Base-by-base conservation (phyloP, 768 basidiomycete species). In the Boletellus ananiceps region DNA sequence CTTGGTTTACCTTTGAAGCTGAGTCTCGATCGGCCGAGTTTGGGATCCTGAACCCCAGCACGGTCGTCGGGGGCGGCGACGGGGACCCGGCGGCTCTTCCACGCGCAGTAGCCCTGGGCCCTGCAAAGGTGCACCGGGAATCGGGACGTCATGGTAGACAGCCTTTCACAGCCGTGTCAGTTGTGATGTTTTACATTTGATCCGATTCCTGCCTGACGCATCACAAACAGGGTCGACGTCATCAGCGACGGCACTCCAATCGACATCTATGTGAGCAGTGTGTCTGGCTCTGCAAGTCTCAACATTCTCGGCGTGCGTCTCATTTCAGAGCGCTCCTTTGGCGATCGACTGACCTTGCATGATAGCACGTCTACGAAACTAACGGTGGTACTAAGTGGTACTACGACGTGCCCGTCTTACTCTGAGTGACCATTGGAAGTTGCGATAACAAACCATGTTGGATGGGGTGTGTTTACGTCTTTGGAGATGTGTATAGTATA, bases 201-300 rank as follows among this genome's bases (percentile, higher is more conserved):
- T 33, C 25, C 23, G 37, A 34, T 16, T n/a, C 18, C 11, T 50
- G 31, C 5, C 35, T 50, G 29, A 29, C 4, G 46, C 44, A 3
- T 16, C 36, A 15, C 13, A 11, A 23, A 23, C 39, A 51, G 44
- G 8, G 32, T 32, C 40, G 45, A 23, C 6, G 14, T 51, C 16
- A 36, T 45, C 34, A 41, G 47, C 13, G 45, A 51, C 5, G 45
- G 50, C 16, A 42, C 50, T 3, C 50, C 50, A 8, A 47, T 51
- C 8, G 19, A 51, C 31, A 31, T 51, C 18, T 51, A 47, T 19
- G n/a, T 51, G 19, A 41, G 34, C 19, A 40, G 39, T 32, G 27
- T 27, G 11, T 34, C 45, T 41, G 50, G 50, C n/a, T 13, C 23
- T 5, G 40, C 50, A 8, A 47, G 36, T 16, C 45, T 51, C 16